Conservation (phyloP, 2,329 filamentous ascomycete genomes). For the Gnomoniopsis smithogilvyi region DNA sequence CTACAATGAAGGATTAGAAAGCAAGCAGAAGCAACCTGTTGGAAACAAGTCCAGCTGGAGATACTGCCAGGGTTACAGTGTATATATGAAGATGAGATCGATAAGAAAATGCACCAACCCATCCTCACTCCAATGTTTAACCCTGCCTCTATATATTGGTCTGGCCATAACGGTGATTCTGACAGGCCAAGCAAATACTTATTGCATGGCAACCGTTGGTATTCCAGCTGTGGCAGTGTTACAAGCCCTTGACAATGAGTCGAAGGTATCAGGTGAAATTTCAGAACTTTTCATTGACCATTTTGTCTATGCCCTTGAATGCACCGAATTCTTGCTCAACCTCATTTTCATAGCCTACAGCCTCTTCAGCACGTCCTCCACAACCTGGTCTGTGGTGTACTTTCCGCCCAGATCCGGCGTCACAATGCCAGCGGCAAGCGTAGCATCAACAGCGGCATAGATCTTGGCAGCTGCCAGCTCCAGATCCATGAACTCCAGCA, state of each 20-base stretch:
- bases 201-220: background rate
- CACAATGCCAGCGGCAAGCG: constrained; percentile 78
- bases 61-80: constrained; percentile 3
- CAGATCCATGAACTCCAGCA: constrained; percentile 94
- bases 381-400: constrained; percentile 80
- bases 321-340: background rate
- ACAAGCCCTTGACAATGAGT: background rate
- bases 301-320: constrained; percentile 6
- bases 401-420: constrained; percentile 89
- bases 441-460: constrained; percentile 87
- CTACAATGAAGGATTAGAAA: constrained; percentile 2
- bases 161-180: too few relatives aligned
- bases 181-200: background rate
- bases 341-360: constrained; percentile 48
- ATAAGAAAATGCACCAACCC: background rate
- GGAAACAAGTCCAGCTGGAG: background rate
- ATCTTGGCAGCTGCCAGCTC: constrained; percentile 84
- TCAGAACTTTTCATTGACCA: constrained; percentile 3
- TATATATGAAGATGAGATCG: constrained; percentile 6
- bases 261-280: background rate
- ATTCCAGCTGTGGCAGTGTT: background rate
- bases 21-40: background rate
- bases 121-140: constrained; percentile 6
- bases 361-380: constrained; percentile 80
- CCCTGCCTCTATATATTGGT: background rate